These are phyloP conservation scores for Cornus florida DNA, from an alignment of 148 eudicot genomes.

Conservation along the genomic window DNA sequence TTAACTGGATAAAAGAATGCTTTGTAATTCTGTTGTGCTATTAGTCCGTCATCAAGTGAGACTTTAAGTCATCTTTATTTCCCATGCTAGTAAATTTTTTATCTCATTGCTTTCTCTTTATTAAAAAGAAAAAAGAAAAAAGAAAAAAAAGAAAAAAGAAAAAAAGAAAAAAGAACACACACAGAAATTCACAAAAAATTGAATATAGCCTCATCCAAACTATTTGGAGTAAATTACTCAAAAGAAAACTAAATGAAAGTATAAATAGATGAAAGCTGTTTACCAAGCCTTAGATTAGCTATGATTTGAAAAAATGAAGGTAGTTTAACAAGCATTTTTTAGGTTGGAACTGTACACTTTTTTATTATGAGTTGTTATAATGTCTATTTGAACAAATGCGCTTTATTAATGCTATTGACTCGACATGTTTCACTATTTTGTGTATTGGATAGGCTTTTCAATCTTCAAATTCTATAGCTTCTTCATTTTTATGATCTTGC, in stretches of 20 bases:
- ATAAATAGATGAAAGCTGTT: neutral
- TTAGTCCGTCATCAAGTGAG: neutral
- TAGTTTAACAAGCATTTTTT: too few species aligned
- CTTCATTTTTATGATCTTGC: neutral
- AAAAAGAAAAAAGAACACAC: too few species aligned
- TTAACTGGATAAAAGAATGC: too few species aligned
- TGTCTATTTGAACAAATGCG: neutral
- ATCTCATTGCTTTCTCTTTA: too few species aligned
- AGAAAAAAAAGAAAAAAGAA: too few species aligned
- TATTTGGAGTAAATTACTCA: neutral
- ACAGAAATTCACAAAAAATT: too few species aligned
- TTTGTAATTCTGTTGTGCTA: too few species aligned
- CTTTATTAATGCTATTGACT: neutral
- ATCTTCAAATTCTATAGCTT: neutral
- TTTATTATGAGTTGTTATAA: neutral
- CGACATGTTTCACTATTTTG: neutral
- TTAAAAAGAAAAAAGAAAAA: too few species aligned
- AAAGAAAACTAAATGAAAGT: neutral
- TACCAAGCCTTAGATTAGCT: neutral
- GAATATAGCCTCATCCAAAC: neutral
- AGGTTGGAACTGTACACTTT: neutral
- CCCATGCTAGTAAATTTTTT: neutral
- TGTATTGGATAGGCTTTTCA: neutral
- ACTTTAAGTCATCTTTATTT: neutral
- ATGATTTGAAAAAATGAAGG: neutral